These are phyloP conservation scores for Nigrospora oryzae DNA, from an alignment of 2,329 filamentous ascomycete species.

Conservation along the genomic window DNA sequence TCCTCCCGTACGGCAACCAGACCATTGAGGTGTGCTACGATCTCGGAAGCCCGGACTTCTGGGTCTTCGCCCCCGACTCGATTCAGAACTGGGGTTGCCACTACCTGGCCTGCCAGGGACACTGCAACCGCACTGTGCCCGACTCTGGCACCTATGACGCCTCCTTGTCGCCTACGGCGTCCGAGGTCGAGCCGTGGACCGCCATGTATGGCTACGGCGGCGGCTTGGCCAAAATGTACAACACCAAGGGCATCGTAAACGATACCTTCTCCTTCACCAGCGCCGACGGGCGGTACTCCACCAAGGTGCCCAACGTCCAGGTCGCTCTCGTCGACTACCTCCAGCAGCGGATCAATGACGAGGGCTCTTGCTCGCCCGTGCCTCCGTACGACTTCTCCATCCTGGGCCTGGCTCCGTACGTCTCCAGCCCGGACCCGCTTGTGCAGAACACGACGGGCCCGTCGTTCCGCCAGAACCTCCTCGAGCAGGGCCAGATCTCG, in stretches of 20 bases:
- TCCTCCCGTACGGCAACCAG: slow-evolving; percentile 9
- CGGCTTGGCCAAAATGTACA: slow-evolving; percentile 8
- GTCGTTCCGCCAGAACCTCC: slow-evolving; percentile 21
- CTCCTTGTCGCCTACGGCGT: background rate
- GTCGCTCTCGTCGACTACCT: slow-evolving; percentile 17
- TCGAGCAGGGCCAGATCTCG: slow-evolving; percentile 15
- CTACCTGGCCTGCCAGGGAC: background rate
- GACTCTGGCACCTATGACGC: slow-evolving; percentile 1
- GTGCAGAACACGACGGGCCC: slow-evolving; percentile 14
- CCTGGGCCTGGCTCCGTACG: slow-evolving; percentile 17
- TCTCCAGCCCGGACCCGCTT: slow-evolving; percentile 13
- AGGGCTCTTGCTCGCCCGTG: slow-evolving; percentile 6
- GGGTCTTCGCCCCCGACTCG: slow-evolving; percentile 9
- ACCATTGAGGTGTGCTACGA: slow-evolving; percentile 15
- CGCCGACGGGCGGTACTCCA: slow-evolving; percentile 5
- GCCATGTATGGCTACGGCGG: slow-evolving; percentile 8
- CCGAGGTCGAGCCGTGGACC: background rate
- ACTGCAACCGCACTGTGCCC: slow-evolving; percentile 5
- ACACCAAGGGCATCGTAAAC: slow-evolving; percentile 7
- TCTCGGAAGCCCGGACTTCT: slow-evolving; percentile 14
- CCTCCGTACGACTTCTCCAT: slow-evolving; percentile 18
- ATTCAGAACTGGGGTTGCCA: slow-evolving; percentile 4
- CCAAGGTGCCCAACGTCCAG: slow-evolving; percentile 11
- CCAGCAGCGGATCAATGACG: slow-evolving; percentile 10
- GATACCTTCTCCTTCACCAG: slow-evolving; percentile 15